Evolutionary conservation across 306 rosid species (phyloP).

Genomic region (Corylus heterophylla): DNA sequence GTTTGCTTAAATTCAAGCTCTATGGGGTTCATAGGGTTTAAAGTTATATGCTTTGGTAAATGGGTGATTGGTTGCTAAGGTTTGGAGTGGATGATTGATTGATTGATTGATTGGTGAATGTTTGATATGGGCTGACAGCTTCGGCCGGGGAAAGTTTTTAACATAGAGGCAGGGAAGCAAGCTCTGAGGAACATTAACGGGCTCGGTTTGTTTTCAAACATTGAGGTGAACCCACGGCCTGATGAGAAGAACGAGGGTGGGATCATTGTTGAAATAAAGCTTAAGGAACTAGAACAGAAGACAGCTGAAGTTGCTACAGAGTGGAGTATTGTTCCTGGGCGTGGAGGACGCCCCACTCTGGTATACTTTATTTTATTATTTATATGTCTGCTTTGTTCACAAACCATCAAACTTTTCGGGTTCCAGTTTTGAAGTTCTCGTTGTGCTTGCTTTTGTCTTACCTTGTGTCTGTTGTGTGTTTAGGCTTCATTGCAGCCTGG

Average conservation of each 20-base stretch:
- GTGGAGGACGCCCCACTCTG: conserved; percentile 90
- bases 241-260: conserved; percentile 96
- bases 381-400: neutral
- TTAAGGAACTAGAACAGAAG: conserved; percentile 89
- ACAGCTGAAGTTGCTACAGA: conserved; percentile 93
- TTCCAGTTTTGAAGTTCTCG: conserved; percentile 16
- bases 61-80: neutral
- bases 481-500: conserved; percentile 99
- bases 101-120: conserved; percentile 30
- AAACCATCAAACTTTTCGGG: neutral
- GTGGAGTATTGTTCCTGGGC: conserved; percentile 97
- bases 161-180: conserved; percentile 97
- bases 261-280: conserved; percentile 86
- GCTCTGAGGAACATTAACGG: conserved; percentile 90
- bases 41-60: neutral
- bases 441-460: conserved; percentile 7
- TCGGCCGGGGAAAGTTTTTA: conserved; percentile 73
- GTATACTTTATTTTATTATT: conserved; percentile 39
- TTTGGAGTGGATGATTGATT: conserved; percentile 5
- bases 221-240: conserved; percentile 95
- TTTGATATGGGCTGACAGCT: conserved; percentile 55
- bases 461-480: conserved; percentile 28
- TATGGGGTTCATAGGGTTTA: no score
- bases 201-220: conserved; percentile 86
- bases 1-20: no score